Evolutionary conservation across 2,329 filamentous ascomycete species (phyloP).

Genomic region (Paecilomyces formosus): DNA sequence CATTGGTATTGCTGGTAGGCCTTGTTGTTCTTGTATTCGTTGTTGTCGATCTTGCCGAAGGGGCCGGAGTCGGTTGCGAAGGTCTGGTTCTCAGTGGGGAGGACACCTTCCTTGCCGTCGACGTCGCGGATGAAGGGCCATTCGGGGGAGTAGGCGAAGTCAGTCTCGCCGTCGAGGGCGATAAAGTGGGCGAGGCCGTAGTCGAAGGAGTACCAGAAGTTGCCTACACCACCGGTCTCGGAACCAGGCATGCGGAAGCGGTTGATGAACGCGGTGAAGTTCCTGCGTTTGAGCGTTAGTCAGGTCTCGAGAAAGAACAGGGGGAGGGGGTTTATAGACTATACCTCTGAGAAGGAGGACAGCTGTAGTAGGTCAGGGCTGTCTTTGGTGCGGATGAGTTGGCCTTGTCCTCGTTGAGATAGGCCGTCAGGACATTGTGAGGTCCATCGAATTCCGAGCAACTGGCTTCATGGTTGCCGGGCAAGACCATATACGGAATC

Average conservation of each 20-base stretch:
- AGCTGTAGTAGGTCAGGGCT: constrained; percentile 44
- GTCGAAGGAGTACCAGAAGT: constrained; percentile 51
- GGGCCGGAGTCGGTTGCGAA: constrained; percentile 43
- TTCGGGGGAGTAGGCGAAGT: constrained; percentile 42
- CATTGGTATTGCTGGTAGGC: constrained; percentile 28
- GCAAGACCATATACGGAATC: constrained; percentile 44
- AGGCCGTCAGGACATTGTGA: constrained; percentile 39
- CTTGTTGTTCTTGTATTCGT: constrained; percentile 1
- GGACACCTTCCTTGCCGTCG: constrained; percentile 32
- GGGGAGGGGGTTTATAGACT: neutral
- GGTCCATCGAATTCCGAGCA: constrained; percentile 44
- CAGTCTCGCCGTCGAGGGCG: constrained; percentile 42
- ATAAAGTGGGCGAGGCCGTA: constrained; percentile 49
- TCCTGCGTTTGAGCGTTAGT: constrained; percentile 19
- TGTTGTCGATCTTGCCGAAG: constrained; percentile 33
- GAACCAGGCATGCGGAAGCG: constrained; percentile 46
- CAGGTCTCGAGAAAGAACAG: neutral
- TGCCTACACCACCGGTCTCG: constrained; percentile 42
- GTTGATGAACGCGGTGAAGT: constrained; percentile 46
- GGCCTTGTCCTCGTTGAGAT: constrained; percentile 36
- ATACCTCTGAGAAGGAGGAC: constrained; percentile 43
- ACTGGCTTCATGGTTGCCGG: constrained; percentile 45
- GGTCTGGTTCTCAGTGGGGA: constrained; percentile 36
- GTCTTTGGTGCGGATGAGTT: constrained; percentile 35
- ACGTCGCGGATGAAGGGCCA: constrained; percentile 16